Conservation (phyloP, 192 early-diverging fungal genomes). For the Mycoemilia scoparia region DNA sequence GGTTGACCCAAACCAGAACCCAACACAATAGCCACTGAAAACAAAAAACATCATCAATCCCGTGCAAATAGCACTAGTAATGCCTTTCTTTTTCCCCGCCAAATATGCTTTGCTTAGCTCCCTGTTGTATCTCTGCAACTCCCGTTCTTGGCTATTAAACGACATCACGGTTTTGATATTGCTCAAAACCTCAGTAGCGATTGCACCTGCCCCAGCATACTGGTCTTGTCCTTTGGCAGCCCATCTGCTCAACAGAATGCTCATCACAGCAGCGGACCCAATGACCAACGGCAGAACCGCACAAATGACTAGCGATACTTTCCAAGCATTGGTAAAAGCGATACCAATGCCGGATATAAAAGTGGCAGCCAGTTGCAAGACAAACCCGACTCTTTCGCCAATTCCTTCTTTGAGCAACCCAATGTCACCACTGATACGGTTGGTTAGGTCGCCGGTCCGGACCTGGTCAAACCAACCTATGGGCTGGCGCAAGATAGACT, state of each 20-base stretch:
- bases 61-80: slow-evolving; percentile 41
- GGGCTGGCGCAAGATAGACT: slow-evolving; percentile 66
- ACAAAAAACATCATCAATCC: slow-evolving; percentile 59
- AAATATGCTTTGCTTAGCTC: slow-evolving; percentile 43
- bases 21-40: slow-evolving; percentile 56
- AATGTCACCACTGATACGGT: slow-evolving; percentile 72
- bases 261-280: slow-evolving; percentile 32
- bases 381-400: slow-evolving; percentile 62
- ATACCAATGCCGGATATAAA: slow-evolving; percentile 60
- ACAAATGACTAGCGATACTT: slow-evolving; percentile 62
- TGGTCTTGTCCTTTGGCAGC: slow-evolving; percentile 36
- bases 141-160: slow-evolving; percentile 62
- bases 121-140: slow-evolving; percentile 36
- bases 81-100: slow-evolving; percentile 41
- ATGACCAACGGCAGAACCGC: slow-evolving; percentile 58
- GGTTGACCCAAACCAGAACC: slow-evolving; percentile 67
- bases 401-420: slow-evolving; percentile 77
- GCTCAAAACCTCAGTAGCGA: slow-evolving; percentile 70
- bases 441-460: slow-evolving; percentile 64
- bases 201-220: slow-evolving; percentile 66
- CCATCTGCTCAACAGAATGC: slow-evolving; percentile 27
- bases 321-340: slow-evolving; percentile 68
- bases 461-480: slow-evolving; percentile 72
- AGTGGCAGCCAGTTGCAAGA: slow-evolving; percentile 38
- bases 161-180: slow-evolving; percentile 76